Evolutionary conservation across 805 yeast genomes (phyloP), one percentile per base, ranked within the genome.

Genomic region (Saccharomycopsis guyanensis): DNA sequence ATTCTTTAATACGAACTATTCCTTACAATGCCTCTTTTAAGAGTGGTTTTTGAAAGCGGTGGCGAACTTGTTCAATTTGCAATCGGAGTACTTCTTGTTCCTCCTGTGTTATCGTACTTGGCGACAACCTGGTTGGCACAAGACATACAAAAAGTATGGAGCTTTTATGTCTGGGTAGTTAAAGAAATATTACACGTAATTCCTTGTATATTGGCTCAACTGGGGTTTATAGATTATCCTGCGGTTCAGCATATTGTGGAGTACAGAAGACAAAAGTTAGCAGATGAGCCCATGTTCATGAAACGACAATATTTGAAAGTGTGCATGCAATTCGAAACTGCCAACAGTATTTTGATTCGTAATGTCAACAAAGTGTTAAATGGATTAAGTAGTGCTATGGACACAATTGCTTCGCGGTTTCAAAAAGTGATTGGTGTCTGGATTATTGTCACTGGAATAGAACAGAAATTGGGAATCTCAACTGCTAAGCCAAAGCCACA

Each of bases 1-100:
- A n/a, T n/a, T n/a, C n/a, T n/a, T n/a, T n/a, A n/a, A n/a, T n/a
- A n/a, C n/a, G n/a, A n/a, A n/a, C n/a, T n/a, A n/a, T n/a, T n/a
- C n/a, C n/a, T n/a, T n/a, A n/a, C n/a, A 38, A 51, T 51, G 54
- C 50, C 54, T 3, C 38, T 51, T 23, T 22, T 49, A 25, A 45
- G 52, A 40, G 44, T 51, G 16, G 40, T 51, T 25, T 34, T 51
- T 18, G 54, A 49, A 22, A 49, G 39, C 29, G 35, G 32, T 10
- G 29, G 10, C 29, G 29, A 25, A 6, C 10, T 10, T 10, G 10
- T 25, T 15, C 8, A 15, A 8, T 8, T 33, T 34, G 27, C 40
- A 3, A 20, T 45, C 16, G 24, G 49, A 15, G 7, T 34, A 6
- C 18, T 27, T 3, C 38, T 51, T 7, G 15, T 49, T 22, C 54